Percentiles rank a stretch among this genome's conserved stretches.
phyloP scores from a whole-genome alignment of 2,329 filamentous ascomycete genomes.

The Calonectria naviculata region DNA sequence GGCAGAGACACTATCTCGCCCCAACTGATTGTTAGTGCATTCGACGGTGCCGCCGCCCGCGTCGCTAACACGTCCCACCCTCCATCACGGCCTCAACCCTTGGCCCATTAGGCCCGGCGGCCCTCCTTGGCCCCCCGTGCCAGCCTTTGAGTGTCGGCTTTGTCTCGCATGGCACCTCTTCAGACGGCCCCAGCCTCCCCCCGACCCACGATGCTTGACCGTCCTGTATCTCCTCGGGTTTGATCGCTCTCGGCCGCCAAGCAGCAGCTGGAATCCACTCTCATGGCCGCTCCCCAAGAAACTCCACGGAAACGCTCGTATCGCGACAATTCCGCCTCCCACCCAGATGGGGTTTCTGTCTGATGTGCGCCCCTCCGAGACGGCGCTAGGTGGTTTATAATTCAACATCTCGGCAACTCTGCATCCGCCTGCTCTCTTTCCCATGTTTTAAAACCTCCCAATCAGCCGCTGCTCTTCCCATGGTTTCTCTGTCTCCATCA shows the following conservation, averaged over 20 bases:
- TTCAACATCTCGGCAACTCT: conserved; percentile 52
- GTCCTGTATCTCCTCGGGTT: conserved; percentile 36
- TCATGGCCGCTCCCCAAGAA: conserved; percentile 6
- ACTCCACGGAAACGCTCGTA: conserved; percentile 11
- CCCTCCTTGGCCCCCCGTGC: conserved; percentile 21
- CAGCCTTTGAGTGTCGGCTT: conserved; percentile 20
- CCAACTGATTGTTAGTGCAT: background rate
- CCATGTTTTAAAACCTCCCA: conserved; percentile 46
- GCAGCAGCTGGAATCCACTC: conserved; percentile 15
- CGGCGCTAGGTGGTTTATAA: conserved; percentile 47
- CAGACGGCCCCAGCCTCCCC: conserved; percentile 22
- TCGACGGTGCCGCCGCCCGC: background rate
- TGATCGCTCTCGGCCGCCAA: conserved; percentile 30
- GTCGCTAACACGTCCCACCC: background rate
- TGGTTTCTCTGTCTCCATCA: conserved; percentile 52
- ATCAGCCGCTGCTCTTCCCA: conserved; percentile 43
- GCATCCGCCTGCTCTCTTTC: conserved; percentile 44
- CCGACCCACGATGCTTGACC: conserved; percentile 27
- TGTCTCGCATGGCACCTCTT: conserved; percentile 37
- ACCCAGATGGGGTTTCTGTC: conserved; percentile 40
- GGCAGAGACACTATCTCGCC: background rate
- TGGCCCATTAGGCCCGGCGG: background rate
- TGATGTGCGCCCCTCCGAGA: conserved; percentile 44
- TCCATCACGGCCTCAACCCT: background rate
- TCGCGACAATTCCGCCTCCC: conserved; percentile 28